A percentile compares a stretch with the other conserved stretches of the same genome.
Conservation (phyloP, 2,329 filamentous ascomycete species). For the Metarhizium sp. region DNA sequence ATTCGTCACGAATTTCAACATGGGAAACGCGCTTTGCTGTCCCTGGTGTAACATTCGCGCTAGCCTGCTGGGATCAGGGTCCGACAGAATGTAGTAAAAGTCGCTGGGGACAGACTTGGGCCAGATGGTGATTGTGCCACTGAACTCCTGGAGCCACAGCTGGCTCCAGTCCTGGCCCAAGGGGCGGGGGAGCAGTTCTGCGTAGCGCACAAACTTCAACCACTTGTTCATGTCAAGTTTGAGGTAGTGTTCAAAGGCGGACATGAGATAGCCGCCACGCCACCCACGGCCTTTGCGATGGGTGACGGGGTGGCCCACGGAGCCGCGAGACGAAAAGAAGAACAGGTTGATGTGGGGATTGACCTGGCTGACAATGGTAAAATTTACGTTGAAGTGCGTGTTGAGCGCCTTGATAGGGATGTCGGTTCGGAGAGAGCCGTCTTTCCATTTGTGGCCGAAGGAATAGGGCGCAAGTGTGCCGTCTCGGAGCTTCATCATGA, state of each 20-base stretch:
- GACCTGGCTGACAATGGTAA: conserved; percentile 79
- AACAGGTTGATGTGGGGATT: conserved; percentile 98
- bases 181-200: conserved; percentile 83
- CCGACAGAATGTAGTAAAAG: conserved; percentile 77
- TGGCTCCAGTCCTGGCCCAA: conserved; percentile 95
- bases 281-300: conserved; percentile 89
- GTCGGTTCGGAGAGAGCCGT: conserved; percentile 86
- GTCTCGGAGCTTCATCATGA: conserved; percentile 77
- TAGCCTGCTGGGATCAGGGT: conserved; percentile 66
- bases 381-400: conserved; percentile 96
- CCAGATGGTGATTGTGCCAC: conserved; percentile 94
- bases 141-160: conserved; percentile 92
- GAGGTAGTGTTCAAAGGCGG: conserved; percentile 85
- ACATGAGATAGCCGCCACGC: conserved; percentile 91
- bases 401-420: conserved; percentile 93
- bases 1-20: conserved; percentile 85
- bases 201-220: conserved; percentile 86
- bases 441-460: conserved; percentile 99
- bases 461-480: conserved; percentile 80
- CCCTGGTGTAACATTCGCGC: conserved; percentile 86
- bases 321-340: conserved; percentile 92
- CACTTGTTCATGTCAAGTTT: conserved; percentile 97
- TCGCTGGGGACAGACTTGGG: conserved; percentile 71
- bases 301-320: conserved; percentile 86
- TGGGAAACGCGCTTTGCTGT: conserved; percentile 82